Evolutionary conservation across 2,329 filamentous ascomycete genomes (phyloP), one percentile per base, ranked within the genome.

Genomic region (Hortaea werneckii): DNA sequence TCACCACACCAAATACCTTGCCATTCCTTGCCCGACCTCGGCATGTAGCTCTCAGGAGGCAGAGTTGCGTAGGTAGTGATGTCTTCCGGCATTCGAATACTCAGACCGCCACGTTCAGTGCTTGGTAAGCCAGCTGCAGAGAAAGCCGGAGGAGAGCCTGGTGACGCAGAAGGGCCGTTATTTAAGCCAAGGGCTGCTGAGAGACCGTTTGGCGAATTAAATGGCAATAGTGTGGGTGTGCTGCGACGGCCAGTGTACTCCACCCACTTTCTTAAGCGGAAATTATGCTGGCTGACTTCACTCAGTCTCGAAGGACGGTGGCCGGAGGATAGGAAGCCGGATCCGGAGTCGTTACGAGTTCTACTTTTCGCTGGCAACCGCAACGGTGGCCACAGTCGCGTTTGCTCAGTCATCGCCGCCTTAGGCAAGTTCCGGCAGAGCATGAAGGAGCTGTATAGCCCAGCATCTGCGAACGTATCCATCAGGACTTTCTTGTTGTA

Each of bases 1-100:
- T 95, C 89, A 0, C 89, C 89, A 11, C 88, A 83, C 85, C 87
- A 96, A 29, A 98, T 87, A 0, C 90, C 90, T 51, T 87, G 80
- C 71, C 82, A 95, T 0, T 88, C 89, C 61, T 88, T 90, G 45
- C 81, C 74, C 7, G 69, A 63, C 0, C 88, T 94, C 0, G 90
- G 87, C 0, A 80, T 92, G 61, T 94, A 95, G n/a, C 83, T 66
- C 2, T 68, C 69, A 3, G 80, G 77, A 38, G 87, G 80, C 1
- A 96, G 70, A 0, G 88, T 94, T 0, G 84, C 87, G 56, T 79
- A 82, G 0, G 77, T 82, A 2, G 72, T 71, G 12, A 80, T 67
- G 38, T 74, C 70, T 53, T 78, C 76, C 5, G 69, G 71, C 42
- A 75, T 67, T 1, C 68, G 63, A 48, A 72, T 56, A 11, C 57